Base-by-base conservation (phyloP, 2,329 filamentous ascomycete species). In the Apiospora arundinis region DNA sequence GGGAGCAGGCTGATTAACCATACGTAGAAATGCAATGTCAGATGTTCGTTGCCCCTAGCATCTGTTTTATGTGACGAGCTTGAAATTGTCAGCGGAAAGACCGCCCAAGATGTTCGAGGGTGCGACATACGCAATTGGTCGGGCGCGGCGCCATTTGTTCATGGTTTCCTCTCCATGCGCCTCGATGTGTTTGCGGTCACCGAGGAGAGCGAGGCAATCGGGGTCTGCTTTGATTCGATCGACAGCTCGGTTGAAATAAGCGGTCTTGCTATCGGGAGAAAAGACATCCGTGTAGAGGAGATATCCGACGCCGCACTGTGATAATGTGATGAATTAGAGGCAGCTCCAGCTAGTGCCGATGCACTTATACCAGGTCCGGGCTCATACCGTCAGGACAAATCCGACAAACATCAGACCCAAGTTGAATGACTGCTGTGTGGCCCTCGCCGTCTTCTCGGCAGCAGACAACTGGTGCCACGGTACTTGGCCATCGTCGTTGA, bases 351-450 rank as follows among this genome's bases (percentile, higher is more conserved):
- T 63, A 67, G 69, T 28, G 67, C 60, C 21, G 25, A 56, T 32
- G 49, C 49, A 28, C 25, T 32, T 28, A 63, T 49, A 28, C 42
- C n/a, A 16, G 44, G 40, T 66, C 52, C 1, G 63, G 49, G 76
- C 87, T 73, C 69, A 9, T 86, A 94, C 93, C 46, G 95, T 97
- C 76, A 95, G 85, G 45, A 91, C 87, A 14, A 95, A 83, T 37
- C 95, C 95, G 9, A 92, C 85, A 1, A 94, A 75, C 11, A 98
- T 90, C 73, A 98, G 82, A 75, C 92, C 87, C 75, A 97, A 90
- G 82, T 98, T 98, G 85, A 97, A 92, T 21, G 92, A 93, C 82
- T 98, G 95, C 82, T 98, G 95, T 0, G 94, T 95, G 11, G 94
- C 93, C 49, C 95, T 89, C 32, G 92, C 92, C 2, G 91, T 91